A percentile compares a stretch with the other conserved stretches of the same genome.
phyloP scores from a whole-genome alignment of 805 yeast genomes.

The Lipomyces anomalus region DNA sequence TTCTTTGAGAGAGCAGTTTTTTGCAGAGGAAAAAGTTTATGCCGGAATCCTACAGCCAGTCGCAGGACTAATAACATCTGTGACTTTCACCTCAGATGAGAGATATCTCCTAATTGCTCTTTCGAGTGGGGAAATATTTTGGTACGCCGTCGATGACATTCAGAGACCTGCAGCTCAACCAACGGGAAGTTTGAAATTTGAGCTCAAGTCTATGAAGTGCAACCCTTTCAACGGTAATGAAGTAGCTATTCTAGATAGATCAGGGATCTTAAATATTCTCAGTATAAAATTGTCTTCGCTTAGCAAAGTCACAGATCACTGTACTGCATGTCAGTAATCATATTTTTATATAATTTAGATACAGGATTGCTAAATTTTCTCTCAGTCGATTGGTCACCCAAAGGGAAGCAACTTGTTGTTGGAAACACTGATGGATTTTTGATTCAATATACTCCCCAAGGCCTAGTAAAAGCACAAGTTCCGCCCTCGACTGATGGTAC shows the following conservation, averaged over 20 bases:
- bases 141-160: conserved; percentile 7
- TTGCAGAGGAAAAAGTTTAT: conserved; percentile 7
- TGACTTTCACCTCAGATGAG: conserved; percentile 29
- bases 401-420: conserved; percentile 27
- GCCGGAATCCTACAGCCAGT: conserved; percentile 5
- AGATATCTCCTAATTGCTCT: conserved; percentile 15
- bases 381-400: conserved; percentile 28
- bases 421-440: conserved; percentile 25
- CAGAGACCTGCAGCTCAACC: background rate
- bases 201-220: conserved; percentile 10
- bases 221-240: conserved; percentile 20
- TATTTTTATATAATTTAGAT: background rate
- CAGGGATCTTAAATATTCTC: conserved; percentile 7
- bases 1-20: conserved; percentile 20
- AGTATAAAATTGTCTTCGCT: background rate
- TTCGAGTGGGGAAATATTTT: conserved; percentile 11
- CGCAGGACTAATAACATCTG: conserved; percentile 10
- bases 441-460: conserved; percentile 14
- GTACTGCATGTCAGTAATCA: conserved; percentile 5
- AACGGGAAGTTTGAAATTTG: background rate
- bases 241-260: conserved; percentile 14
- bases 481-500: conserved; percentile 16
- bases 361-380: background rate
- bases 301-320: background rate
- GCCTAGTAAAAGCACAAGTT: conserved; percentile 8